A percentile compares a stretch with the other conserved stretches of the same genome.
Conservation (phyloP, 441 rosid genomes). For the Mallotus repandus region DNA sequence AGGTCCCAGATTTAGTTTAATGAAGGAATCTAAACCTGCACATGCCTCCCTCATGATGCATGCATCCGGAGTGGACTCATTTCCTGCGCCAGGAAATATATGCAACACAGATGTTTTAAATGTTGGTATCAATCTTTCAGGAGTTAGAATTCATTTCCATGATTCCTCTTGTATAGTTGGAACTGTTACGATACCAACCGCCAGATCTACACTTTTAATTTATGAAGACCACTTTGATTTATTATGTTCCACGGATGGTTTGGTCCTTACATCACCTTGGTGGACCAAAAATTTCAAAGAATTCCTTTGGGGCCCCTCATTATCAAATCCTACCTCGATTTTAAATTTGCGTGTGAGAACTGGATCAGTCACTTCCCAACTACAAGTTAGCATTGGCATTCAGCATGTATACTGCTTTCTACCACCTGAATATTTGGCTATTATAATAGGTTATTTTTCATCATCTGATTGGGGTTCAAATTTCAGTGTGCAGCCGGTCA, state of each 20-base stretch:
- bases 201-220: constrained; percentile 47
- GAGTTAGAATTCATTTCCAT: constrained; percentile 75
- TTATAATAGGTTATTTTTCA: constrained; percentile 83
- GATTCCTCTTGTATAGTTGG: constrained; percentile 79
- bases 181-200: constrained; percentile 55
- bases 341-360: constrained; percentile 68
- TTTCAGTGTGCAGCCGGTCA: constrained; percentile 36
- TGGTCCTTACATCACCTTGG: constrained; percentile 71
- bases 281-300: constrained; percentile 54
- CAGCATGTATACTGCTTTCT: constrained; percentile 83
- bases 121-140: constrained; percentile 51
- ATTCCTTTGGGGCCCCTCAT: constrained; percentile 73
- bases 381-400: constrained; percentile 84
- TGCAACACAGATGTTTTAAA: constrained; percentile 28
- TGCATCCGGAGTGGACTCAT: constrained; percentile 23
- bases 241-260: constrained; percentile 66
- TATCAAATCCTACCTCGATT: constrained; percentile 54
- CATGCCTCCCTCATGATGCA: constrained; percentile 21
- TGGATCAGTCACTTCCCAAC: constrained; percentile 45
- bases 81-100: constrained; percentile 27
- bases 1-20: constrained; percentile 38
- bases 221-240: constrained; percentile 56
- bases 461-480: constrained; percentile 74
- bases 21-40: constrained; percentile 30
- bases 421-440: constrained; percentile 71